Conservation (phyloP, 2,329 filamentous ascomycete genomes). For the Arthrobotrys pseudoclavata region DNA sequence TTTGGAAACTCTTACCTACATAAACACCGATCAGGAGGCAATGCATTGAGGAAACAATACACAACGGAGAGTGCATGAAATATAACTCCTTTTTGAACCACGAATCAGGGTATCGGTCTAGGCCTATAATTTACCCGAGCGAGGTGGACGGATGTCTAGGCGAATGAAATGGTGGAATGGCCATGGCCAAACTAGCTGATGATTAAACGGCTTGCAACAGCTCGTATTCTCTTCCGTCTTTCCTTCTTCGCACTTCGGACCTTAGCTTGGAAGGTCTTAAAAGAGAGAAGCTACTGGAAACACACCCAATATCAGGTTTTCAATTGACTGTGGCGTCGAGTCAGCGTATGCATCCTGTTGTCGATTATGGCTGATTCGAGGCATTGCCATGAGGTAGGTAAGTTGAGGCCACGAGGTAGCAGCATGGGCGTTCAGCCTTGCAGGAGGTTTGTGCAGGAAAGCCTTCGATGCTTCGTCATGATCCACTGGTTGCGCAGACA, state of each 20-base stretch:
- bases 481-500: neutral
- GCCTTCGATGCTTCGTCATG: neutral
- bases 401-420: neutral
- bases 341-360: neutral
- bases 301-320: constrained; percentile 20
- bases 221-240: constrained; percentile 41
- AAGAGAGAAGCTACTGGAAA: neutral
- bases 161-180: constrained; percentile 24
- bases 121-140: constrained; percentile 21
- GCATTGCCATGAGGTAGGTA: constrained; percentile 12
- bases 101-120: constrained; percentile 12
- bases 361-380: constrained; percentile 23
- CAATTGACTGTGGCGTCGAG: neutral
- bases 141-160: constrained; percentile 1
- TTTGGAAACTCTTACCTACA: constrained; percentile 7
- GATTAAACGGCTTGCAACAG: constrained; percentile 2
- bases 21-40: neutral
- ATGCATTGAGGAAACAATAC: neutral
- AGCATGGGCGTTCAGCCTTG: neutral
- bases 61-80: neutral
- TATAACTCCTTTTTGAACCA: neutral
- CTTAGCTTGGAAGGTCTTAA: constrained; percentile 25
- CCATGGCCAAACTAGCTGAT: constrained; percentile 8
- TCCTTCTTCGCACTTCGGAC: constrained; percentile 51
- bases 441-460: neutral